A percentile compares a stretch with the other conserved stretches of the same genome.
These are phyloP conservation scores for Aphanoascus verrucosus DNA, from an alignment of 2,329 filamentous ascomycete genomes.

Conservation along the genomic window DNA sequence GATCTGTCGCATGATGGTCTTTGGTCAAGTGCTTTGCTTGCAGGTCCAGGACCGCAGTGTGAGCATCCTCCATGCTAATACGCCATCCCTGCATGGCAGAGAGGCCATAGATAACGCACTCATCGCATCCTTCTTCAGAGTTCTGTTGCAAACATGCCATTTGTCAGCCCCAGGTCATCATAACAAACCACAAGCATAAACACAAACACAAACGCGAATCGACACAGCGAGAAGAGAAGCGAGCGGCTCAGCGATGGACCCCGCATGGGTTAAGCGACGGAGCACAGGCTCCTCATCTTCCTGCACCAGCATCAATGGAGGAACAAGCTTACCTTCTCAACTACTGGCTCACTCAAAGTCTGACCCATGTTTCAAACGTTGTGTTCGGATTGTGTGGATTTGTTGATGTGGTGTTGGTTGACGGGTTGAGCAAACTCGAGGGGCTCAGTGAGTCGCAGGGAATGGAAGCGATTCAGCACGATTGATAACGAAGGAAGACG, in stretches of 20 bases:
- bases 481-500: conserved; percentile 21
- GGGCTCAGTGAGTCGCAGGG: conserved; percentile 13
- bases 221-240: neutral
- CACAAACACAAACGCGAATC: conserved; percentile 9
- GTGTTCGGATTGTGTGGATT: conserved; percentile 1
- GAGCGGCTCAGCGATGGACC: conserved; percentile 8
- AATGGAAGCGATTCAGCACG: conserved; percentile 18
- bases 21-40: conserved; percentile 48
- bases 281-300: neutral
- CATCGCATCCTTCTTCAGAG: conserved; percentile 84
- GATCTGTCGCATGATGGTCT: conserved; percentile 45
- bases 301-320: neutral
- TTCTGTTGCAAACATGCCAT: conserved; percentile 2
- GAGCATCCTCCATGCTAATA: conserved; percentile 98
- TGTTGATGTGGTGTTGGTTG: conserved; percentile 12
- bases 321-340: conserved; percentile 73
- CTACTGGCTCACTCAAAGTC: conserved; percentile 96
- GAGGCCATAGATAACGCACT: conserved; percentile 81
- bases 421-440: conserved; percentile 18
- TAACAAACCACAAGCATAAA: conserved; percentile 2
- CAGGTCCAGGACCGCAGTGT: conserved; percentile 80
- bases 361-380: conserved; percentile 67
- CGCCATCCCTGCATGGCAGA: conserved; percentile 99
- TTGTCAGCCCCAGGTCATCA: conserved; percentile 20
- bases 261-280: conserved; percentile 1